A percentile compares a stretch with the other conserved stretches of the same genome.
Evolutionary conservation across 352 stramenopile genomes (phyloP).

Genomic region (Pythium brassicae): DNA sequence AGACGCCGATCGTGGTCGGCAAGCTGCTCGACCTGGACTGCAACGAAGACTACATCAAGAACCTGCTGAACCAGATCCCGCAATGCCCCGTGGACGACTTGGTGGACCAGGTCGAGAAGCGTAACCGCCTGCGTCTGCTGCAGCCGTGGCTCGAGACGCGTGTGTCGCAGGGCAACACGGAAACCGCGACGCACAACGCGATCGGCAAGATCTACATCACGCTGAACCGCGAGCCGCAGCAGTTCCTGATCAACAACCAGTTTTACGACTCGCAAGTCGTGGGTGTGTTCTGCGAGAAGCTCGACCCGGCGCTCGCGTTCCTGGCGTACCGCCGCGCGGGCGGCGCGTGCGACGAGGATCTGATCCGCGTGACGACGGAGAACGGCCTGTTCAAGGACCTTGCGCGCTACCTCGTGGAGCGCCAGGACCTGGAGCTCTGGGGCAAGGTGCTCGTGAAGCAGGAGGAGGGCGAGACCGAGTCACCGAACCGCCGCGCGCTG

Average conservation of each 20-base stretch:
- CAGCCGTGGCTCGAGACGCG: constrained; percentile 99
- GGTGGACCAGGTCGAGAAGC: constrained; percentile 98
- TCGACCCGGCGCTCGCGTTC: constrained; percentile 99
- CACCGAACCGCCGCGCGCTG: constrained; percentile 91
- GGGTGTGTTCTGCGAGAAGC: constrained; percentile 99
- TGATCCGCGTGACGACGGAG: constrained; percentile 98
- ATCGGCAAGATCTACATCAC: constrained; percentile 99
- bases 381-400: constrained; percentile 99
- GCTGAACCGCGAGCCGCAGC: constrained; percentile 98
- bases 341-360: constrained; percentile 98
- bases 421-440: constrained; percentile 99
- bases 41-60: constrained; percentile 99
- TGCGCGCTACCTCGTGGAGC: constrained; percentile 98
- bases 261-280: constrained; percentile 99
- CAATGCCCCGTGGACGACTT: constrained; percentile 96
- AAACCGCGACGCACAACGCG: constrained; percentile 99
- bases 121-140: constrained; percentile 98
- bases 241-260: constrained; percentile 99
- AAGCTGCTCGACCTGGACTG: constrained; percentile 98
- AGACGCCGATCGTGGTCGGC: constrained; percentile 98
- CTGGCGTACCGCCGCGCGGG: constrained; percentile 98
- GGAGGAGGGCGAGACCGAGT: constrained; percentile 90
- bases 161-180: constrained; percentile 98
- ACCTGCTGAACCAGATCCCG: constrained; percentile 97
- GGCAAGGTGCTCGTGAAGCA: constrained; percentile 93